Evolutionary conservation across 208 protist genomes (phyloP).

Genomic region (Herpetomonas tarakana): DNA sequence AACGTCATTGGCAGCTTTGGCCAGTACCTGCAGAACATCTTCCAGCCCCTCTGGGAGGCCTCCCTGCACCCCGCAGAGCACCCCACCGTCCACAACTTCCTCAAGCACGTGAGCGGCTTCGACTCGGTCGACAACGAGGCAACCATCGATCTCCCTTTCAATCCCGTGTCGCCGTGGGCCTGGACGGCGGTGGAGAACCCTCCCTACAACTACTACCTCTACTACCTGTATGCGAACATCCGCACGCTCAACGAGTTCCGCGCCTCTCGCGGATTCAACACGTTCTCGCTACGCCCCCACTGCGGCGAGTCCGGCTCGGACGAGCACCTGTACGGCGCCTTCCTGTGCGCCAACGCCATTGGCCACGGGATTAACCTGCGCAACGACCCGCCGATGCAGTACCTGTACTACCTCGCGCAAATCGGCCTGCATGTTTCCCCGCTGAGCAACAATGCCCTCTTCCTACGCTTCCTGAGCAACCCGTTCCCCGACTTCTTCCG

Average conservation of each 20-base stretch:
- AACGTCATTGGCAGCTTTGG: conserved; percentile 94
- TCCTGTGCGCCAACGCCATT: conserved; percentile 95
- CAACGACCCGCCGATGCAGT: conserved; percentile 95
- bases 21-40: conserved; percentile 98
- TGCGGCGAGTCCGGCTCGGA: conserved; percentile 94
- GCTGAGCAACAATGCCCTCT: conserved; percentile 99
- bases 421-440: conserved; percentile 98
- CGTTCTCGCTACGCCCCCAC: conserved; percentile 98
- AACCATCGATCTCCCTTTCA: conserved; percentile 90
- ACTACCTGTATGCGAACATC: conserved; percentile 99
- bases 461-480: conserved; percentile 96
- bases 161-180: conserved; percentile 79
- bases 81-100: conserved; percentile 95
- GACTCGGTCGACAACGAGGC: conserved; percentile 99
- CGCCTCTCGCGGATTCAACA: conserved; percentile 86
- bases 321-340: conserved; percentile 94
- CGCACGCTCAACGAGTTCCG: conserved; percentile 96
- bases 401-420: conserved; percentile 98
- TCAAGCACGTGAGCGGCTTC: conserved; percentile 97
- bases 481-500: conserved; percentile 97
- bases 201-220: conserved; percentile 98
- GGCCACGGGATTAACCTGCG: conserved; percentile 97
- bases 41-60: conserved; percentile 98
- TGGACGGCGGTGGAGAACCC: conserved; percentile 97
- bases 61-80: conserved; percentile 94